Base-by-base conservation (phyloP, 805 yeast genomes). In the Metschnikowia reukaufii region DNA sequence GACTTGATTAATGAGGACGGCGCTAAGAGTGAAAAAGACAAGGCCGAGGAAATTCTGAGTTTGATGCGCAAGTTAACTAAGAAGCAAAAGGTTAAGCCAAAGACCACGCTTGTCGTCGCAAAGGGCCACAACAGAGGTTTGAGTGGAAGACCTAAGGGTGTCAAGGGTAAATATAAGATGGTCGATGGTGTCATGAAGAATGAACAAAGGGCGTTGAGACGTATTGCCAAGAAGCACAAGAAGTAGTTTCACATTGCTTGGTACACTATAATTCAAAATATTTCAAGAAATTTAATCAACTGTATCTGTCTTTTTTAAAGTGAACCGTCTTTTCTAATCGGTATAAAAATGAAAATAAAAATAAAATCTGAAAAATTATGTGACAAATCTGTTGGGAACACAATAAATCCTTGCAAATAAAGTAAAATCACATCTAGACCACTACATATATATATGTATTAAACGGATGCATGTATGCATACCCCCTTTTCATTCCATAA, bases 101-200 rank as follows among this genome's bases (percentile, higher is more conserved):
- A 86, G 77, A 88, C 89, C 33, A 88, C 96, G 1, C 78, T 89
- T 50, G 96, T 94, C 51, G 90, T 82, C 57, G 98, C 99, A 8
- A 71, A 74, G 41, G 98, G 98, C 61, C 66, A 74, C 31, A 91
- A 94, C 68, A 86, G 74, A 66, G 96, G 96, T 49, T 71, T 91
- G 43, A 75, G 87, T 57, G 99, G 99, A 46, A 86, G 99, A 74
- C 99, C 99, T 35, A 86, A 82, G 72, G 99, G 99, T 66, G 82
- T 94, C 57, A 89, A 84, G 68, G 99, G 99, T 71, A 90, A 88
- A 66, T 94, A 94, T 74, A 94, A 88, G 84, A 94, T 94, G 99
- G 98, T 94, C 58, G 99, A 94, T 70, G 98, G 98, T 76, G 88
- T 84, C 17, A 76, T 89, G 86, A 94, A 94, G 87, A 94, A 94